Base-by-base conservation (phyloP, 495 filamentous ascomycete species). In the Penicillium argentinense region DNA sequence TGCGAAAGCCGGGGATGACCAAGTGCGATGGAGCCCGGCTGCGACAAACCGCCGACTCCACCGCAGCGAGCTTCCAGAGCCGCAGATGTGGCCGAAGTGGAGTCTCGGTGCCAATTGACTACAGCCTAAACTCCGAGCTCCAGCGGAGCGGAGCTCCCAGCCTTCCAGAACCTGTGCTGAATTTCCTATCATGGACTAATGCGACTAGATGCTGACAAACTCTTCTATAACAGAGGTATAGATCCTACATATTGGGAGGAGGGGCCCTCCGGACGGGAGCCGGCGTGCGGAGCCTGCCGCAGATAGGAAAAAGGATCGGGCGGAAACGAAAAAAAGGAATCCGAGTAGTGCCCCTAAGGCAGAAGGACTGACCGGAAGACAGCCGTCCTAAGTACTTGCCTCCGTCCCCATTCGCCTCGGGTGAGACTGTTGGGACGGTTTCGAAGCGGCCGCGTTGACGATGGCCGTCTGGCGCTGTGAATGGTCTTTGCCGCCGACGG, bases 81-180 rank as follows among this genome's bases (percentile, higher is more conserved):
- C 60, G 57, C 60, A 63, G 60, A 55, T 34, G 42, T 39, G 55
- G 60, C 60, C 60, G 60, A 63, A 56, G 57, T 60, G 59, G 50
- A 57, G 22, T 33, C 48, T 47, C 51, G 40, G 46, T 43, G 47
- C 41, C 36, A 36, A 14, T 36, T 28, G 29, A 33, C 24, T 28
- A 42, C 33, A 14, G 11, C 11, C 37, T 36, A 48, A 40, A 48
- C 16, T 21, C 34, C 14, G 24, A 32, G 17, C 27, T 26, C 25
- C 25, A 26, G 5, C 11, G 25, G 25, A 26, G 25, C 11, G 11
- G 25, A n/a, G n/a, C n/a, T n/a, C n/a, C n/a, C n/a, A n/a, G n/a
- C n/a, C 3, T 36, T 36, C 33, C 33, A 36, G 33, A 36, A n/a
- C n/a, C n/a, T n/a, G n/a, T n/a, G n/a, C n/a, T n/a, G n/a, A n/a